Conservation (phyloP, 2,329 filamentous ascomycete species). For the Colletotrichum lini region DNA sequence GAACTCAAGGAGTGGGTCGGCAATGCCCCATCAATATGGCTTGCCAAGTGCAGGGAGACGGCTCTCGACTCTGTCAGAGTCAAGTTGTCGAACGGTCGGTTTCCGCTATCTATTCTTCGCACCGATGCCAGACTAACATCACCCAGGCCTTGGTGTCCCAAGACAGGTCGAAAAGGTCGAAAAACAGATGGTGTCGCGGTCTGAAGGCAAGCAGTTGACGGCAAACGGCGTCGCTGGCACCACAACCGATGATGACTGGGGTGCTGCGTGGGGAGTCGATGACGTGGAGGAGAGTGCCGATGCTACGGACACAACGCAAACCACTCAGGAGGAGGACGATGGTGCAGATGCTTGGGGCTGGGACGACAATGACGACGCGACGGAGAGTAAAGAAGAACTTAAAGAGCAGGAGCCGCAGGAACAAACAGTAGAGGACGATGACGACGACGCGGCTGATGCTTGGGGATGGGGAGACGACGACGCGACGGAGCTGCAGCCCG, state of each 20-base stretch:
- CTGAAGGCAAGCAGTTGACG: conserved; percentile 75
- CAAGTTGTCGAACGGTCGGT: conserved; percentile 73
- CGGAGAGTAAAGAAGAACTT: conserved; percentile 50
- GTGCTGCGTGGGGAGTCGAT: conserved; percentile 83
- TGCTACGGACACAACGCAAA: conserved; percentile 45
- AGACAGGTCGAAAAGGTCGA: conserved; percentile 87
- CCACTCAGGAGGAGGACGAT: conserved; percentile 55
- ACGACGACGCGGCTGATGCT: conserved; percentile 73
- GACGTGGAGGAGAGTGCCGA: conserved; percentile 51
- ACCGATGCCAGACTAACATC: background rate
- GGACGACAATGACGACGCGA: conserved; percentile 75
- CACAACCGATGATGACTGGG: conserved; percentile 76
- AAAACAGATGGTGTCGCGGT: conserved; percentile 80
- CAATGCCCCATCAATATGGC: conserved; percentile 86
- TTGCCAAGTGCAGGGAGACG: conserved; percentile 84
- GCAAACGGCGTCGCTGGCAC: conserved; percentile 63
- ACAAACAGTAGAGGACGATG: conserved; percentile 49
- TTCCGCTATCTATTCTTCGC: background rate
- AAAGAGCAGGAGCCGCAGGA: conserved; percentile 36
- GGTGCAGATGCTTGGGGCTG: conserved; percentile 85
- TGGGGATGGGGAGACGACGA: conserved; percentile 91
- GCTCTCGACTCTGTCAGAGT: conserved; percentile 82
- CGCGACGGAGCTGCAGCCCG: conserved; percentile 46
- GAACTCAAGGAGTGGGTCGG: conserved; percentile 85
- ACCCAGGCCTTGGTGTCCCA: conserved; percentile 68